phyloP scores from a whole-genome alignment of 345 rosid species.

The Cardamine occulta region DNA sequence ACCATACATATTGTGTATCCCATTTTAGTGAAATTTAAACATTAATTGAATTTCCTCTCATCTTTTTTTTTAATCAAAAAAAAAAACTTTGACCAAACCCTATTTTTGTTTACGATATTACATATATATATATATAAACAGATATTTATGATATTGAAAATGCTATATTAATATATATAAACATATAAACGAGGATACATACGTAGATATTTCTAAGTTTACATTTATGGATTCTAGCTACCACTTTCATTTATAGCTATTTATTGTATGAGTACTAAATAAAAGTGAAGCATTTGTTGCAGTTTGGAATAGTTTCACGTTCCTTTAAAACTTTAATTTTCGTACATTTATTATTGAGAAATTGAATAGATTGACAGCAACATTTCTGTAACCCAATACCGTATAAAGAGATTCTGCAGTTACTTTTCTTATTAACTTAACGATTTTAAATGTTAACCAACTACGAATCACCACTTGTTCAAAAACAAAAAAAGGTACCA shows the following conservation, averaged over 20 bases:
- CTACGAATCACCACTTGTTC: constrained; percentile 21
- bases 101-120: constrained; percentile 14
- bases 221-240: constrained; percentile 30
- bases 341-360: constrained; percentile 21
- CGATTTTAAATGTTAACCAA: constrained; percentile 39
- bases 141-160: background rate
- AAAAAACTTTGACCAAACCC: constrained; percentile 31
- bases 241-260: background rate
- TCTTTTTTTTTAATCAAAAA: too few species aligned
- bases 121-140: constrained; percentile 1
- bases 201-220: constrained; percentile 7
- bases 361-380: constrained; percentile 12
- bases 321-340: background rate
- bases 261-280: background rate
- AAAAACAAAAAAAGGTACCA: too few species aligned
- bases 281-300: constrained; percentile 1
- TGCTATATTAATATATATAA: background rate
- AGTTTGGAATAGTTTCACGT: constrained; percentile 3
- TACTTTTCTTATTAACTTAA: constrained; percentile 7
- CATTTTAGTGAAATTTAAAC: constrained; percentile 23
- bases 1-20: background rate
- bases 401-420: constrained; percentile 10
- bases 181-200: constrained; percentile 7
- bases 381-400: constrained; percentile 26
- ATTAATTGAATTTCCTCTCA: constrained; percentile 11